Evolutionary conservation across 371 early-diverging fungal species (phyloP), one percentile per base, ranked within the genome.

Genomic region (Apophysomyces sp.): DNA sequence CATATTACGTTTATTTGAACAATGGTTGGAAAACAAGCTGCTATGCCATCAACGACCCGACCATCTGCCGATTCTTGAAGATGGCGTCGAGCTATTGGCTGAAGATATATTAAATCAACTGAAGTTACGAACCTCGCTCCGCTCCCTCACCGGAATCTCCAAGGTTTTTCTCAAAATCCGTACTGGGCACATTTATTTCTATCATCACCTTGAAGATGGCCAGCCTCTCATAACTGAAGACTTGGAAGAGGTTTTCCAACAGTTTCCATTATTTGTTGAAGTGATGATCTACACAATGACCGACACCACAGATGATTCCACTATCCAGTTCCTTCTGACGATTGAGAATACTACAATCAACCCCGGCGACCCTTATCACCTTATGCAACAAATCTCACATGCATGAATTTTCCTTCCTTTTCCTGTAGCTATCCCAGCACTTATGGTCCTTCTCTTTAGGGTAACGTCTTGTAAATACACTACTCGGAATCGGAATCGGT

Each of bases 211-310:
- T 9, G 71, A 74, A 40, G 69, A 72, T 55, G 74, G 74, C 24
- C 68, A 74, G 24, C 71, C 68, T 4, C 51, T 74, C 12, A 68
- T 68, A 15, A 68, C 68, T 7, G 66, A 66, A 12, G 71, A 74
- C 52, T 68, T 71, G 71, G 71, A 74, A 21, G 74, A 68, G 24
- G 71, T 74, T 31, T 74, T 74, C 54, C 71, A 74, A 24, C 71
- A 74, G 16, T 74, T 71, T 52, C 74, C 74, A 4, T 54, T 74
- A 13, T 74, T 71, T 64, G 66, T 71, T 9, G 74, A 71, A 56
- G 66, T 68, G n/a, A 61, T 60, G 21, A 71, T 74, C 39, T 58
- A 70, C 27, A 68, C 66, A 12, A 72, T 60, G 9, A 21, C 57
- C 15, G 61, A 60, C n/a, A 34, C 57, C 8, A 32, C 30, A n/a